Conservation (phyloP, 495 filamentous ascomycete species). For the Corynascus novoguineensis region DNA sequence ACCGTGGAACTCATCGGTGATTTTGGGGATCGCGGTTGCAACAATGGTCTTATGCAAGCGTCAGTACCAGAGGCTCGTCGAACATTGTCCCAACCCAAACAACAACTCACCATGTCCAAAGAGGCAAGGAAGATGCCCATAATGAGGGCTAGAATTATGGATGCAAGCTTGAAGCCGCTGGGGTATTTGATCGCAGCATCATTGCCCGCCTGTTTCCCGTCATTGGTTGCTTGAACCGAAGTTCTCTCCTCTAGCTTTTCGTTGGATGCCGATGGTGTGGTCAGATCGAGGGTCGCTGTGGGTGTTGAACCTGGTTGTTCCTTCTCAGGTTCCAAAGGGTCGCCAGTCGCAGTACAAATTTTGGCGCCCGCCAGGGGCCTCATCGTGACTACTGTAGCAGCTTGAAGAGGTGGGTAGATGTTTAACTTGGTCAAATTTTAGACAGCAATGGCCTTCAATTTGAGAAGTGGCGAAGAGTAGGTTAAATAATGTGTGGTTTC, state of each 20-base stretch:
- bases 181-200: constrained; percentile 27
- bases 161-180: constrained; percentile 27
- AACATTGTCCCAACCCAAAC: neutral
- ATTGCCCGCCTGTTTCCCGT: neutral
- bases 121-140: constrained; percentile 47
- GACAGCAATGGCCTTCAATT: too few species aligned
- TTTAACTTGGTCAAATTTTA: too few species aligned
- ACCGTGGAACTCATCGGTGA: constrained; percentile 40
- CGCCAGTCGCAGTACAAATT: too few species aligned
- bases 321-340: too few species aligned
- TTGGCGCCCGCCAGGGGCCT: too few species aligned
- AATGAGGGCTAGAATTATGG: constrained; percentile 41
- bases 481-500: too few species aligned
- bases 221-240: neutral
- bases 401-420: too few species aligned
- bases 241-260: neutral
- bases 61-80: neutral
- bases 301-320: too few species aligned
- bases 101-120: constrained; percentile 42
- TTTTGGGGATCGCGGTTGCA: constrained; percentile 46
- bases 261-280: neutral
- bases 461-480: too few species aligned
- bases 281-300: too few species aligned
- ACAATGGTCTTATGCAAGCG: constrained; percentile 32
- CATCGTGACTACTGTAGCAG: too few species aligned